Evolutionary conservation across 2,329 filamentous ascomycete genomes (phyloP), one percentile per base, ranked within the genome.

Genomic region (Alternaria sp.): DNA sequence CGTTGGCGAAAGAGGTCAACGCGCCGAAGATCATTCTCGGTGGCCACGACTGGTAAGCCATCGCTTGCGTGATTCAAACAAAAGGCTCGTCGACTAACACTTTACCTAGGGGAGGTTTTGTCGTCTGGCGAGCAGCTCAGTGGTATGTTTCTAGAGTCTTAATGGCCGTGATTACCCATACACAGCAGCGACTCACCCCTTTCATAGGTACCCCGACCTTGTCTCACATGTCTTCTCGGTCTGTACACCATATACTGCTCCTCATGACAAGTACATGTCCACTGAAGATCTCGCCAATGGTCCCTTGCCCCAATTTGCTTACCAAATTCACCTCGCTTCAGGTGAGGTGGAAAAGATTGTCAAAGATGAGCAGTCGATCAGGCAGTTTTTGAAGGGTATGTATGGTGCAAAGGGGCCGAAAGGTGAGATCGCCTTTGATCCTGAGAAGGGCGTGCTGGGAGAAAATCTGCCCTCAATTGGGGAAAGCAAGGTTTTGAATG

Each of bases 281-380:
- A 81, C 90, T 2, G 85, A 90, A 70, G 79, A 85, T n/a, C 64
- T 91, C 28, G 86, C 91, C 45, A 82, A 82, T 44, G 81, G 67
- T 73, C 83, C 56, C 72, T 69, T 92, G 41, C 88, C 89, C 44
- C 90, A 91, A 72, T 94, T 96, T 74, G 84, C 81, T 14, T 99
- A 99, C 79, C 94, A 97, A 83, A 76, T 95, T 46, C 92, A 97
- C 67, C 86, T 97, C 53, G 86, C 85, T 1, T 88, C 89, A 20
- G 87, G 88, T 0, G 88, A 90, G 16, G 77, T 81, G 36, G 80
- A 81, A 63, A 76, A 75, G 62, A 68, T 58, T 34, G 71, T 81
- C 62, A 83, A 85, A 25, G 86, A 86, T 32, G 83, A 85, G 70
- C 85, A 86, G 50, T 85, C 87, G 57, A 85, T 97, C 54, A 84